Base-by-base conservation (phyloP, 306 rosid genomes). In the Pyrus betulifolia region DNA sequence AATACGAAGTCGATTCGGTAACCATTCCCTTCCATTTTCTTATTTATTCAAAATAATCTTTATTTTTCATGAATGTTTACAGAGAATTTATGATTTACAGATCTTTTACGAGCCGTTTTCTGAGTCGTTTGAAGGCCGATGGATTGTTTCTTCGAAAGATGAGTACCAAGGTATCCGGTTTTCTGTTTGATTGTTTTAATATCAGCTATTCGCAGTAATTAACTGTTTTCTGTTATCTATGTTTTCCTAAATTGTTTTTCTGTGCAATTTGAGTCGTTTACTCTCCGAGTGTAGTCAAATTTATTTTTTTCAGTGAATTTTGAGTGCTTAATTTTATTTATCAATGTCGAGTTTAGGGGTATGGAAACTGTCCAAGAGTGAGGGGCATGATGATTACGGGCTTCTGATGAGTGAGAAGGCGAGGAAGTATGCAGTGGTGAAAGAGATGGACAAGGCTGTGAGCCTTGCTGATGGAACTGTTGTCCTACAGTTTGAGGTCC, bases 361-460 rank as follows among this genome's bases (percentile, higher is more conserved):
- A 25, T 95, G 98, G 98, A 92, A 92, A 80, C 96, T 86, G 79
- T 73, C 93, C 2, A 87, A 88, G 91, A 95, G 98, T 79, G 98
- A 95, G 58, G 98, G 97, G 4, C 98, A 95, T 73, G 97, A 92
- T 55, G 97, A 95, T 74, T 76, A 84, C 49, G 98, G 98, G 23
- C 98, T 95, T 77, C 79, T 95, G 40, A 93, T 95, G 10, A 95
- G 97, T 44, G 93, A 95, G 79, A 86, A 80, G 82, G 98, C 97
- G 1, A 89, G 86, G 81, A 95, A 95, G 69, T 92, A 95, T 67
- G 98, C 97, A 0, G 87, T 95, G 33, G 96, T 95, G 5, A 95
- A 92, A 70, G 92, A 75, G 79, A 88, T 95, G 12, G 91, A 88
- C 19, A 84, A 82, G 67, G 79, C 85, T 70, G 90, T 84, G 74